Percentiles rank a stretch among this genome's conserved stretches.
These are phyloP conservation scores for Mycocentrospora acerina DNA, from an alignment of 2,329 filamentous ascomycete species.

Conservation along the genomic window DNA sequence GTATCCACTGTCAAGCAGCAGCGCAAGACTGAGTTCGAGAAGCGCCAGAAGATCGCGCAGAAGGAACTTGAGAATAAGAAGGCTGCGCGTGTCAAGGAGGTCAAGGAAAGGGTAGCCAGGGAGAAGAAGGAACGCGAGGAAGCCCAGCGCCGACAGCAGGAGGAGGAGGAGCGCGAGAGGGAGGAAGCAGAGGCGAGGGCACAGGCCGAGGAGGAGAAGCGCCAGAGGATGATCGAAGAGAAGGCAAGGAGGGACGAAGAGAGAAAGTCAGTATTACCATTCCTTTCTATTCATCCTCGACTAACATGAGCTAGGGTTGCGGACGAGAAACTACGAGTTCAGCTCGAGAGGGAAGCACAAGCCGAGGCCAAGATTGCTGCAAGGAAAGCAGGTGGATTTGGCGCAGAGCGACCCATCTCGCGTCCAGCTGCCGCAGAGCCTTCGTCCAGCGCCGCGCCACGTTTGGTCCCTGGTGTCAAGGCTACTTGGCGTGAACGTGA, in stretches of 20 bases:
- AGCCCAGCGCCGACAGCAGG: slow-evolving; percentile 72
- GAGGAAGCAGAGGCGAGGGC: slow-evolving; percentile 85
- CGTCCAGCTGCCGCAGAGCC: slow-evolving; percentile 38
- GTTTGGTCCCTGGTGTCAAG: slow-evolving; percentile 62
- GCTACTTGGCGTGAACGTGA: slow-evolving; percentile 75
- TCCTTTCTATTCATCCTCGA: slow-evolving; percentile 9
- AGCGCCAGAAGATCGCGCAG: slow-evolving; percentile 86
- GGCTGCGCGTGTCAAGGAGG: slow-evolving; percentile 81
- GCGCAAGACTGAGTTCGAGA: slow-evolving; percentile 93
- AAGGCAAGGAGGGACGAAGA: slow-evolving; percentile 61
- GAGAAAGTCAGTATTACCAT: slow-evolving; percentile 52
- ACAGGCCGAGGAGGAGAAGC: slow-evolving; percentile 76
- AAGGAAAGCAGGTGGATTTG: slow-evolving; percentile 54
- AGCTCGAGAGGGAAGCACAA: slow-evolving; percentile 84
- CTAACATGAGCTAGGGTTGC: slow-evolving; percentile 55
- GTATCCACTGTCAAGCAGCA: slow-evolving; percentile 79
- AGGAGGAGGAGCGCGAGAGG: slow-evolving; percentile 81
- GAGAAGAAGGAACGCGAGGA: slow-evolving; percentile 86
- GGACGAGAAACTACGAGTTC: slow-evolving; percentile 63
- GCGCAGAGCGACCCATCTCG: slow-evolving; percentile 37
- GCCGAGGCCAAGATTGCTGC: slow-evolving; percentile 73
- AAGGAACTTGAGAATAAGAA: slow-evolving; percentile 92
- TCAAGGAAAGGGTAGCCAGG: slow-evolving; percentile 76
- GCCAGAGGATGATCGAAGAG: slow-evolving; percentile 72
- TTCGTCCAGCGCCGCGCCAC: slow-evolving; percentile 56